Base-by-base conservation (phyloP, 116 monocot genomes). In the Papilionanthe hybrid region DNA sequence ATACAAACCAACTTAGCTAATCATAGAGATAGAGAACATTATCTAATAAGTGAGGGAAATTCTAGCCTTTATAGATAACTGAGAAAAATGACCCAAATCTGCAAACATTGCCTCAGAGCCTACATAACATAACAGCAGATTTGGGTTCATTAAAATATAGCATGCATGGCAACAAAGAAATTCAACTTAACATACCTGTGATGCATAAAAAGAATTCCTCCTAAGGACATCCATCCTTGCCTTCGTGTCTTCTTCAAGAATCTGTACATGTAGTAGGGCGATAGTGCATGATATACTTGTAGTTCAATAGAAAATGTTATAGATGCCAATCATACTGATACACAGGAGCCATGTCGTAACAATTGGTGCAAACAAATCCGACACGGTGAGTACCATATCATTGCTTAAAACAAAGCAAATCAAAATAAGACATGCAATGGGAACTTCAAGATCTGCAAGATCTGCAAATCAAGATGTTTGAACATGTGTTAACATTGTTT, bases 81-180 rank as follows among this genome's bases (percentile, higher is more conserved):
- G 94, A 45, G 98, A 93, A 81, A 98, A 98, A 86, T 98, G 98
- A 11, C 94, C 98, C 50, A 98, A 86, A 85, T 98, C 98, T 45
- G 98, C 94, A 89, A 93, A 98, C 98, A 98, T 98, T 76, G 98
- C 93, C 86, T 98, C 96, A 44, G 93, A 96, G 13, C 93, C 93
- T 96, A 83, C 23, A 49, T 63, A 78, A 81, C 20, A 44, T 32
- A 47, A 29, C 77, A 82, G 28, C 55, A 44, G 58, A 44, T 17
- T 45, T 47, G 20, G 58, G 76, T 43, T 50, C 32, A 9, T 41
- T 78, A 75, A 72, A 32, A 19, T 43, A 20, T 43, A 1, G 32
- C 3, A 73, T 5, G n/a, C 3, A 73, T 5, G n/a, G 10, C 9
- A 80, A 74, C 8, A 7, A 55, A 19, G 41, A 17, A 53, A 22